phyloP scores from a whole-genome alignment of 768 basidiomycete genomes.

The Termitomyces sp. region DNA sequence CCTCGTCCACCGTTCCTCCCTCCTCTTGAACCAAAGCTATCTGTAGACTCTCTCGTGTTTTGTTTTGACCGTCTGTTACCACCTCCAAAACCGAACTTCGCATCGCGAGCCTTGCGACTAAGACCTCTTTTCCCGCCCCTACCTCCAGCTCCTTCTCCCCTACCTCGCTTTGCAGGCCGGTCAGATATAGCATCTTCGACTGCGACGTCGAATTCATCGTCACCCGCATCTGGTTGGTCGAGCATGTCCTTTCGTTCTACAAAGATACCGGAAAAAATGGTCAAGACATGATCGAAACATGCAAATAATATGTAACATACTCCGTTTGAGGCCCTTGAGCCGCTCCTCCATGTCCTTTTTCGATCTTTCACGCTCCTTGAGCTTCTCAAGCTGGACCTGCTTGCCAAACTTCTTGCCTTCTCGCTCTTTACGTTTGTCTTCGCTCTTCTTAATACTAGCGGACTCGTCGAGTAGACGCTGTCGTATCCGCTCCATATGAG shows the following conservation, averaged over 20 bases:
- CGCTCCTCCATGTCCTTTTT: conserved; percentile 93
- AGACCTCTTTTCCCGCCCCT: conserved; percentile 22
- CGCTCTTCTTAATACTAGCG: conserved; percentile 84
- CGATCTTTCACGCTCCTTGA: conserved; percentile 81
- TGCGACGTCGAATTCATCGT: conserved; percentile 80
- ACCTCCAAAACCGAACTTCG: conserved; percentile 81
- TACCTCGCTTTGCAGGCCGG: conserved; percentile 54
- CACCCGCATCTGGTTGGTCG: conserved; percentile 55
- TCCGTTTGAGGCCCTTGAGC: conserved; percentile 84
- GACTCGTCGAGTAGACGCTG: conserved; percentile 84
- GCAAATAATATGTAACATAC: conserved; percentile 48
- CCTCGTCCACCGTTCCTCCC: conserved; percentile 18
- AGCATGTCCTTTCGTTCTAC: conserved; percentile 82
- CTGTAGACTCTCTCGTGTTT: conserved; percentile 78
- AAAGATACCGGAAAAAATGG: not conserved
- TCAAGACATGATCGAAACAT: not conserved
- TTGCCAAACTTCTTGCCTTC: conserved; percentile 98
- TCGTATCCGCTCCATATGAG: conserved; percentile 97
- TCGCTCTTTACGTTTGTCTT: conserved; percentile 86
- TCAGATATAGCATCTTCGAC: conserved; percentile 86
- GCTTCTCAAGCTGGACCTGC: conserved; percentile 92
- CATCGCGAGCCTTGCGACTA: conserved; percentile 59
- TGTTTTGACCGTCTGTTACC: conserved; percentile 67
- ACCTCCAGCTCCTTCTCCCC: conserved; percentile 36
- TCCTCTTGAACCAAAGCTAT: conserved; percentile 50